Base-by-base conservation (phyloP, 2,329 filamentous ascomycete genomes). In the Pseudocercospora fuligena region DNA sequence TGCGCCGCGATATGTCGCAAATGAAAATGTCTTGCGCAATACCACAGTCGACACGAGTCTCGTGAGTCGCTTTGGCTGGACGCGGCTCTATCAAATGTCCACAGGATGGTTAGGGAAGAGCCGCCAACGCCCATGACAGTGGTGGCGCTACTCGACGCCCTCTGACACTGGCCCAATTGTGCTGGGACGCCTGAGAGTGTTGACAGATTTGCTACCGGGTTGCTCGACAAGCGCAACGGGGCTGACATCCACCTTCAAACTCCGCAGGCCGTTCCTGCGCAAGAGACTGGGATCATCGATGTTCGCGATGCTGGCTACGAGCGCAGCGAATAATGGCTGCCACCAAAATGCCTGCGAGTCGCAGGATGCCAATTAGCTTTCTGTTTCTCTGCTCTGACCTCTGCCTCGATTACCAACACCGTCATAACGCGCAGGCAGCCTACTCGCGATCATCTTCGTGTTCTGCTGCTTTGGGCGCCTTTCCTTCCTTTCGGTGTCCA, bases 251-350 rank as follows among this genome's bases (percentile, higher is more conserved):
- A 61, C 46, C 56, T 46, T 40, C 63, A 62, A 49, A 62, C 67
- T 69, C 62, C 64, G 64, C 67, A 66, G 47, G 27, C 33, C 60
- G 67, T 69, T 67, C 67, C 67, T 69, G 67, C 67, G 67, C 62
- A 40, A 33, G 56, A 5, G 58, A 51, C 66, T 47, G 60, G 68
- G 58, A 65, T 62, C 16, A 64, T 60, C 67, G 33, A 36, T 36
- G 33, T 36, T 36, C 12, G 33, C 33, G 60, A 61, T 63, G 67
- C 51, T 51, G 67, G 47, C 46, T 23, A 46, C 19, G 51, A 53
- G 25, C 21, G 25, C 51, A 47, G 64, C 65, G 60, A 66, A 64
- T 54, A 54, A 64, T 65, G 60, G 23, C 54, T 47, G 29, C 57
- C 29, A 56, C 61, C 36, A 16, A 43, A 43, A 43, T n/a, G 40